Evolutionary conservation across 176 grass and related monocot species (phyloP).

Genomic region (Coix lacrymajobi): DNA sequence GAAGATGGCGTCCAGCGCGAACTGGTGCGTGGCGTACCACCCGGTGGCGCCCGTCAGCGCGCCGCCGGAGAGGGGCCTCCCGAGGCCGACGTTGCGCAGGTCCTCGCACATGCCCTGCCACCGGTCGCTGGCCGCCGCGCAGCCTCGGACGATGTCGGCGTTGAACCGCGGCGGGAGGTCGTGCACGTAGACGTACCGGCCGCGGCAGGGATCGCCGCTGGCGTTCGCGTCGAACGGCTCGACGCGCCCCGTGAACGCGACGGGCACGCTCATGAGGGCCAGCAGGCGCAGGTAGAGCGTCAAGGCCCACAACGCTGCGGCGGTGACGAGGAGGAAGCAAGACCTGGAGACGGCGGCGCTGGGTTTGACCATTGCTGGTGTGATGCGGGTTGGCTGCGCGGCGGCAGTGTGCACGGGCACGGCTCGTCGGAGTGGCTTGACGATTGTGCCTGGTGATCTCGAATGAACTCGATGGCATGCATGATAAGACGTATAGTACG

Average conservation of each 20-base stretch:
- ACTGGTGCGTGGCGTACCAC: conserved; percentile 57
- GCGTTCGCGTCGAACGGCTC: not conserved
- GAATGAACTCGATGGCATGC: not conserved
- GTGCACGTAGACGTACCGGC: conserved; percentile 50
- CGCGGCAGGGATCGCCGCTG: conserved; percentile 22
- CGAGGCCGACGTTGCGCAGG: conserved; percentile 48
- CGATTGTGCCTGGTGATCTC: not conserved
- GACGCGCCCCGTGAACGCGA: not conserved
- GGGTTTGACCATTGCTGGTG: not conserved
- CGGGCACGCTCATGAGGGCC: not conserved
- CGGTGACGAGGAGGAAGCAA: conserved; percentile 8
- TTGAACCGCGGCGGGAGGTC: conserved; percentile 58
- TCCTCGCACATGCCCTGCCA: conserved; percentile 54
- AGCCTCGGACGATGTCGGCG: conserved; percentile 42
- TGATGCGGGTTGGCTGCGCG: not conserved
- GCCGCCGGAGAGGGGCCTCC: conserved; percentile 32
- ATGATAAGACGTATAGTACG: not conserved
- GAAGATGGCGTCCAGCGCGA: conserved; percentile 59
- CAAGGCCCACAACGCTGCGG: conserved; percentile 15
- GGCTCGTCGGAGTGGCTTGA: not conserved
- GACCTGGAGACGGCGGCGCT: conserved; percentile 10
- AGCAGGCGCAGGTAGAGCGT: conserved; percentile 1
- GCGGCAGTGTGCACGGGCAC: not conserved
- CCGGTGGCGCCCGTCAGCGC: conserved; percentile 32
- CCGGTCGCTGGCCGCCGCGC: conserved; percentile 7